phyloP scores from a whole-genome alignment of 176 grass and related monocot genomes.

The Luzula sylvatica region DNA sequence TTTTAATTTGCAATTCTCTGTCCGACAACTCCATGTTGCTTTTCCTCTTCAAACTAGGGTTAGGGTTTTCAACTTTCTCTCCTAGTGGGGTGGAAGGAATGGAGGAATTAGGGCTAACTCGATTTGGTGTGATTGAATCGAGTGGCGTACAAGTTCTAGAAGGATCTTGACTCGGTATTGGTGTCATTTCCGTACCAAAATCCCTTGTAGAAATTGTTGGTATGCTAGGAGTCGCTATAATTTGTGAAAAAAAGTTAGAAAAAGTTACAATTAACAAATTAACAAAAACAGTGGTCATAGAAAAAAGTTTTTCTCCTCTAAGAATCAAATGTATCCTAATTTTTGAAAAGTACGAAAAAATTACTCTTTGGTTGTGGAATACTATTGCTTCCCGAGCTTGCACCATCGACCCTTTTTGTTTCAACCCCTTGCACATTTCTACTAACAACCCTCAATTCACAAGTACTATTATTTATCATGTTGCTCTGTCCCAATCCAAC shows the following conservation, averaged over 20 bases:
- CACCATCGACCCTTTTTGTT: conserved; percentile 39
- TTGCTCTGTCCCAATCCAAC: conserved; percentile 6
- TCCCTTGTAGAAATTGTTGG: conserved; percentile 59
- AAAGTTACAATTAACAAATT: background rate
- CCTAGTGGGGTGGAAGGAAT: conserved; percentile 68
- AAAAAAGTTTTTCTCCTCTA: too few relatives aligned
- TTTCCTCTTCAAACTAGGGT: conserved; percentile 46
- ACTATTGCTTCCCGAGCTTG: conserved; percentile 32
- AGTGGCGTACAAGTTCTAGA: conserved; percentile 65
- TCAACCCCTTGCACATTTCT: conserved; percentile 18
- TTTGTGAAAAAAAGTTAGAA: conserved; percentile 5
- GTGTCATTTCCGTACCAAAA: conserved; percentile 94
- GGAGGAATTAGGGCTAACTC: conserved; percentile 56
- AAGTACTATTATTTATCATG: conserved; percentile 5
- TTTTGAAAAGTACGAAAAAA: background rate
- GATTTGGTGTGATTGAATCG: conserved; percentile 55
- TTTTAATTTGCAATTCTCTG: conserved; percentile 57
- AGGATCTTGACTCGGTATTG: conserved; percentile 77
- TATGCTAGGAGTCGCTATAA: conserved; percentile 36
- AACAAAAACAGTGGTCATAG: too few relatives aligned
- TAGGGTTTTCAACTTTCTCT: conserved; percentile 31
- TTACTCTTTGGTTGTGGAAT: conserved; percentile 59
- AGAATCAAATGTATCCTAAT: background rate
- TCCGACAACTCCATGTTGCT: conserved; percentile 46
- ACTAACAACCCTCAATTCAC: conserved; percentile 5